These are phyloP conservation scores for Xylariaceae sp. DNA, from an alignment of 2,329 filamentous ascomycete genomes.

Conservation along the genomic window DNA sequence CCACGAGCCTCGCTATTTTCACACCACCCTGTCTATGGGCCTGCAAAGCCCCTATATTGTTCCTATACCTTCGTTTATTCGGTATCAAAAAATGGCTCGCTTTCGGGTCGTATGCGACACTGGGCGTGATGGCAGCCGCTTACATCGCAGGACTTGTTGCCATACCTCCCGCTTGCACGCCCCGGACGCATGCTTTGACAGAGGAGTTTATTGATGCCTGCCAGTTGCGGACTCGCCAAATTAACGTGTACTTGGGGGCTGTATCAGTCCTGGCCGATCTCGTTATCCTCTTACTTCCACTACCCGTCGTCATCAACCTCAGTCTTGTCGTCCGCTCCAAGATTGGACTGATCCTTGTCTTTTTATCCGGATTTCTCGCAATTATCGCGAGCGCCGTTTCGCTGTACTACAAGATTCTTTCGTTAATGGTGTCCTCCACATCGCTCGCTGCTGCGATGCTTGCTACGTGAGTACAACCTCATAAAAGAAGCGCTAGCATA, in stretches of 20 bases:
- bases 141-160: conserved; percentile 8
- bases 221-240: conserved; percentile 8
- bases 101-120: conserved; percentile 5
- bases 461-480: conserved; percentile 9
- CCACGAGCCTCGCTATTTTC: conserved; percentile 9
- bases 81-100: conserved; percentile 17
- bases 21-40: conserved; percentile 15
- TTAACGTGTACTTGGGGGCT: conserved; percentile 14
- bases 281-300: conserved; percentile 15
- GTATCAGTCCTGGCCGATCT: conserved; percentile 14
- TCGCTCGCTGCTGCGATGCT: conserved; percentile 16
- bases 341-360: conserved; percentile 14
- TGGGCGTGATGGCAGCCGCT: conserved; percentile 7
- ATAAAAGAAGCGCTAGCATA: not conserved
- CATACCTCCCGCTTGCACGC: conserved; percentile 13
- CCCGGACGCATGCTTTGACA: conserved; percentile 7
- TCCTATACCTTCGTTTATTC: conserved; percentile 17
- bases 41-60: conserved; percentile 18
- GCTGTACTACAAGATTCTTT: conserved; percentile 11
- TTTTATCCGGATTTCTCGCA: conserved; percentile 16
- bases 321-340: conserved; percentile 11
- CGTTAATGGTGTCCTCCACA: conserved; percentile 4
- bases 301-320: conserved; percentile 16
- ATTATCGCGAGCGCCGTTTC: conserved; percentile 15
- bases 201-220: conserved; percentile 7